Conservation (phyloP, 2,329 filamentous ascomycete genomes). For the Apiospora kogelbergensis region DNA sequence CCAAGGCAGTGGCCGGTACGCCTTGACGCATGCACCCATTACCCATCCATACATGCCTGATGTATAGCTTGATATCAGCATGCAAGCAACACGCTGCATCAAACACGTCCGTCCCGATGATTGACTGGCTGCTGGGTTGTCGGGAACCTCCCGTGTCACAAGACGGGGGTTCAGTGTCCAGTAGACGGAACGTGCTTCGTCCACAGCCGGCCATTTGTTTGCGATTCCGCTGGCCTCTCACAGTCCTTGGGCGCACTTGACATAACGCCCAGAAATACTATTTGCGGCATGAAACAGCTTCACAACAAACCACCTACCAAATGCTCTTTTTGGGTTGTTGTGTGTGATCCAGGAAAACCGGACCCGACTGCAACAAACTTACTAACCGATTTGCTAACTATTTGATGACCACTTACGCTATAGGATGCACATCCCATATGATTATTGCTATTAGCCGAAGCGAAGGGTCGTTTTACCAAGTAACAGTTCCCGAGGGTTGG, state of each 20-base stretch:
- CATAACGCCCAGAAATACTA: constrained; percentile 2
- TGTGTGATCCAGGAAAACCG: background rate
- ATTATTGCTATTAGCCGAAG: background rate
- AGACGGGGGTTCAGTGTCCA: background rate
- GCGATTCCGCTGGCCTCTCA: background rate
- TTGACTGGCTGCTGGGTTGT: background rate
- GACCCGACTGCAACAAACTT: constrained; percentile 1
- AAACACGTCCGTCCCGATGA: background rate
- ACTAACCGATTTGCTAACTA: constrained; percentile 3
- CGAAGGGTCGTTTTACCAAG: background rate
- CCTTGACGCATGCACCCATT: background rate
- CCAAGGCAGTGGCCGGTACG: background rate
- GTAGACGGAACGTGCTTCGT: background rate
- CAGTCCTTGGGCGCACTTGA: background rate
- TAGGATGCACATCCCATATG: background rate
- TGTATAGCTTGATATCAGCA: background rate
- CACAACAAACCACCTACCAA: background rate
- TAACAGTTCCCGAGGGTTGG: background rate
- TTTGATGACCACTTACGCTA: background rate
- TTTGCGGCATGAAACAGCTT: constrained; percentile 5
- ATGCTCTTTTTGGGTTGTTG: background rate
- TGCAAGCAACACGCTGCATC: background rate
- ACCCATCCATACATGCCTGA: background rate
- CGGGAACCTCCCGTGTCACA: constrained; percentile 1
- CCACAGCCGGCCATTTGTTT: background rate